Conservation (phyloP, 441 rosid species). For the Aquilaria agallochum region DNA sequence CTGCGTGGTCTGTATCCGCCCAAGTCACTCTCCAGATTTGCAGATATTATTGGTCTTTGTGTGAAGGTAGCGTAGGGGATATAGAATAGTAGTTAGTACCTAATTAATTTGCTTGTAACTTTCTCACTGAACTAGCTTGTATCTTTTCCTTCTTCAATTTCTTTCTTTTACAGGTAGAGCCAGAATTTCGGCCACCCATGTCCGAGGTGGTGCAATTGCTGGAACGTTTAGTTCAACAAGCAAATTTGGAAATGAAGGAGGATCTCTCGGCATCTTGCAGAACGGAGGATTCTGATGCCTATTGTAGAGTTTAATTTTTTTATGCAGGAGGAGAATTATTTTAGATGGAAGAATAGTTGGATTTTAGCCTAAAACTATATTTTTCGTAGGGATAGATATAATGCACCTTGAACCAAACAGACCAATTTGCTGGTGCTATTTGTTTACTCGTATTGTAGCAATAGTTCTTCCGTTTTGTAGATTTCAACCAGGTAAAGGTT, state of each 20-base stretch:
- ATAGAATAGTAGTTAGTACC: not conserved
- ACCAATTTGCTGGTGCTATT: too few species aligned
- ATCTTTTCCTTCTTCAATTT: not conserved
- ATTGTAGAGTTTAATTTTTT: too few species aligned
- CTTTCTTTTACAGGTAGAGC: conserved; percentile 46
- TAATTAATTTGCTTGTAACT: not conserved
- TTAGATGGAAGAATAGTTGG: too few species aligned
- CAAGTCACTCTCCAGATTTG: conserved; percentile 75
- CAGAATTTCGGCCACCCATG: conserved; percentile 79
- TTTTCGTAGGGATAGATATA: too few species aligned
- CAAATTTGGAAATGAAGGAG: conserved; percentile 46
- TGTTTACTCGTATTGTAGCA: too few species aligned
- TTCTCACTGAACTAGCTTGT: not conserved
- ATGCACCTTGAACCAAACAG: too few species aligned
- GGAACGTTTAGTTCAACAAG: conserved; percentile 61
- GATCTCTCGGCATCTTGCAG: conserved; percentile 48
- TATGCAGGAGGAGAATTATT: too few species aligned
- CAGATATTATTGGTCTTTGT: conserved; percentile 77
- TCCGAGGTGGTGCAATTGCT: conserved; percentile 84
- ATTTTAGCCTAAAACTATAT: too few species aligned
- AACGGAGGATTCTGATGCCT: conserved; percentile 31
- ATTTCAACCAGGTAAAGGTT: too few species aligned
- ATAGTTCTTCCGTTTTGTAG: too few species aligned
- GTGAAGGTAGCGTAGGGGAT: conserved; percentile 47
- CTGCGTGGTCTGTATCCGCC: conserved; percentile 87